A percentile compares a stretch with the other conserved stretches of the same genome.
Evolutionary conservation across 345 rosid species (phyloP).

Genomic region (Eucalyptus brandiana): DNA sequence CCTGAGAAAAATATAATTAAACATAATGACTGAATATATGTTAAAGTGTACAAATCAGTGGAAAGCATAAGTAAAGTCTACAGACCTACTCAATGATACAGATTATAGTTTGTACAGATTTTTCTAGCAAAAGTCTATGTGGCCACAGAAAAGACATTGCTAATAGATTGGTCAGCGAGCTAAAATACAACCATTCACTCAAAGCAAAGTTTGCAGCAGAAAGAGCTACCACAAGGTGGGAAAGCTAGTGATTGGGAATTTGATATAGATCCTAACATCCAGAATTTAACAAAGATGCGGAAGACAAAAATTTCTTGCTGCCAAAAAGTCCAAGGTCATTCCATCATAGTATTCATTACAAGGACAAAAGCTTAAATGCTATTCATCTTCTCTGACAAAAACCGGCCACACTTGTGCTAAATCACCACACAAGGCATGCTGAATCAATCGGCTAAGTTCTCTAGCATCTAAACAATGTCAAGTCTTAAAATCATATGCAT

Average conservation of each 20-base stretch:
- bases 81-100: neutral
- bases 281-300: neutral
- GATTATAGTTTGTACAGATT: neutral
- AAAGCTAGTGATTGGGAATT: neutral
- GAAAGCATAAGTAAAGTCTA: neutral
- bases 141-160: neutral
- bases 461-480: neutral
- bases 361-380: neutral
- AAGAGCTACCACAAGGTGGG: neutral
- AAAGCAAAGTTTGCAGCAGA: neutral
- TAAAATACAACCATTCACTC: neutral
- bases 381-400: neutral
- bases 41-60: neutral
- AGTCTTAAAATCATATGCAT: neutral
- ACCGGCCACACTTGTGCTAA: neutral
- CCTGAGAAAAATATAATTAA: conserved; percentile 28
- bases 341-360: neutral
- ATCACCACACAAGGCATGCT: neutral
- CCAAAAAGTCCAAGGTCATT: neutral
- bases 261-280: neutral
- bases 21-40: neutral
- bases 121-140: neutral
- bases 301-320: neutral
- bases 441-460: neutral
- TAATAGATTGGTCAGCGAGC: neutral